Base-by-base conservation (phyloP, 805 yeast genomes). In the Starmerella apis region DNA sequence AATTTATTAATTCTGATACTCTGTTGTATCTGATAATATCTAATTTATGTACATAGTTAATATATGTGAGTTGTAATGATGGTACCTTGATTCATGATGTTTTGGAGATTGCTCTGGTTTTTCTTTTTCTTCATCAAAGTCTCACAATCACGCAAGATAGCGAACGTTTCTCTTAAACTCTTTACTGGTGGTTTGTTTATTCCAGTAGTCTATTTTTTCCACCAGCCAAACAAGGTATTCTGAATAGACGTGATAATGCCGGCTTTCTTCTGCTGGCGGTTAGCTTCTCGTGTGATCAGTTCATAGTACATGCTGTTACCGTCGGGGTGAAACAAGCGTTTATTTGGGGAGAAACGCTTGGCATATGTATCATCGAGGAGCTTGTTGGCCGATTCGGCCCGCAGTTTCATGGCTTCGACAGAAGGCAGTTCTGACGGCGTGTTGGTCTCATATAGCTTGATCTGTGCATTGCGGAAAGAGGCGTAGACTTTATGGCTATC, bases 231-330 rank as follows among this genome's bases (percentile, higher is more conserved):
- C 33, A 83, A 62, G 27, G 86, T 85, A 18, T 88, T 83, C 65
- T 80, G 78, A 63, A 83, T 60, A 19, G 92, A 94, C 35, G 78
- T 68, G 47, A 75, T 63, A 46, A 81, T 65, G n/a, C 64, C 50
- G 14, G 76, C 74, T 65, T 84, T 94, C 64, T 77, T 80, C 60
- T 75, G 74, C 59, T 80, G 80, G 22, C 43, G 28, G 52, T 74
- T 71, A 37, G 87, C 74, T 63, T 86, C 94, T 24, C 74, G 71
- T 66, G 81, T 57, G 47, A 87, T 71, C 60, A 92, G 74, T 36
- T 72, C 75, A 61, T 87, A 87, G 62, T 87, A 87, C 43, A 73
- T 65, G 2, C 94, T 86, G 65, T 86, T 84, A 1, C 95, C 95
- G 60, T 81, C 80, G n/a, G 96, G 96, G 57, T 66, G 71, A 59